A percentile compares a stretch with the other conserved stretches of the same genome.
Conservation (phyloP, 1,284 basidiomycete species). For the Trichosporon sp. region DNA sequence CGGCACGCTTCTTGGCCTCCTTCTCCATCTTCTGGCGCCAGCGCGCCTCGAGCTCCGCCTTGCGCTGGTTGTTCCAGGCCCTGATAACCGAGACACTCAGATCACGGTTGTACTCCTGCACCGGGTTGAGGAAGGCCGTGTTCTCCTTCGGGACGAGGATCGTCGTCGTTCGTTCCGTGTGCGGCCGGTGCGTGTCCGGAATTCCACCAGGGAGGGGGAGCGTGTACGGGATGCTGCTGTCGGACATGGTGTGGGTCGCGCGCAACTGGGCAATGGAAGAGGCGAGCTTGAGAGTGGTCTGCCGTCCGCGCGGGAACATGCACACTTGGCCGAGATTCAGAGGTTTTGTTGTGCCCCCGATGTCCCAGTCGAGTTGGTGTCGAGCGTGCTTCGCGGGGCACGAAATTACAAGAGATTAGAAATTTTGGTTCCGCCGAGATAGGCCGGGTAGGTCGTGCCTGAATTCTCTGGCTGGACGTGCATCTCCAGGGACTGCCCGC, state of each 20-base stretch:
- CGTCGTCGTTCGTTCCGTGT: constrained; percentile 77
- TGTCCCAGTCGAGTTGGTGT: not conserved
- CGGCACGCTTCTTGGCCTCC: constrained; percentile 20
- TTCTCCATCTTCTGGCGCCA: constrained; percentile 41
- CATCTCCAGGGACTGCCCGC: too few relatives aligned
- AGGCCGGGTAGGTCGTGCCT: not conserved
- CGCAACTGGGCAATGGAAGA: not conserved
- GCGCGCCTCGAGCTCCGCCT: constrained; percentile 55
- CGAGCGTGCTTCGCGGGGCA: not conserved
- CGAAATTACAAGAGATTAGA: too few relatives aligned
- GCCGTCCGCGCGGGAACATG: not conserved
- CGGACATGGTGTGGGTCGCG: constrained; percentile 10
- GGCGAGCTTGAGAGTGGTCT: not conserved
- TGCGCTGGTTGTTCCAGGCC: constrained; percentile 54
- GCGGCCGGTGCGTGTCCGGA: constrained; percentile 69
- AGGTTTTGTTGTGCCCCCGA: not conserved
- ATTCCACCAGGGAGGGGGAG: constrained; percentile 45
- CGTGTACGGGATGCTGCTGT: constrained; percentile 27
- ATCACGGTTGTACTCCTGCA: constrained; percentile 98
- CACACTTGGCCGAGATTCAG: not conserved
- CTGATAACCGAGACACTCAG: constrained; percentile 86
- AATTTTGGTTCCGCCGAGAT: not conserved
- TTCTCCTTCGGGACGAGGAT: constrained; percentile 70
- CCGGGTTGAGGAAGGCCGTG: constrained; percentile 91
- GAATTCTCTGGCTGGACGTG: too few relatives aligned